Evolutionary conservation across 768 basidiomycete genomes (phyloP), one percentile per base, ranked within the genome.

Genomic region (Mrakia gelida): DNA sequence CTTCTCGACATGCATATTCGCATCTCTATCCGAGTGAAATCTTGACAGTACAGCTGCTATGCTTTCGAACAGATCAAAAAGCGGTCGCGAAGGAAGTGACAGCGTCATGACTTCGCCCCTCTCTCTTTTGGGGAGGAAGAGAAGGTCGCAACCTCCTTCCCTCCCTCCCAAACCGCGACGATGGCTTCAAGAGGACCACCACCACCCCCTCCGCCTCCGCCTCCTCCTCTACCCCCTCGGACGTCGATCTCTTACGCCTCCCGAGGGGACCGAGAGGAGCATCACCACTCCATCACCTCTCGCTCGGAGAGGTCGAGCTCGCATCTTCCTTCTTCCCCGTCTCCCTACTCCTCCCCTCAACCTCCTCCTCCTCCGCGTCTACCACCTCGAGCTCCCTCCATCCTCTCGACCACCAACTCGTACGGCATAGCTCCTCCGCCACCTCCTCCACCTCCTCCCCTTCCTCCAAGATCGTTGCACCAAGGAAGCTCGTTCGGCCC

Each of bases 311-410:
- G 41, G 70, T 71, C 70, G 26, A 15, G 41, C 10, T n/a, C 41
- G 13, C 70, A 71, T 71, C 38, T 41, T 9, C 70, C 30, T 45
- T 52, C 32, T 30, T 52, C 38, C 30, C 70, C 18, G 49, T 52
- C 70, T 71, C 59, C 26, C 15, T 15, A 45, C 45, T 45, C 45
- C 45, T 45, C 45, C 59, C 26, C 59, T 7, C 26, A 26, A 3
- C 9, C 10, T 11, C 26, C 26, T 30, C 34, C 34, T 21, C 73
- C 73, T 11, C 73, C 73, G 38, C 45, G 52, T 26, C 73, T 73
- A n/a, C 73, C 73, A 2, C 73, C 73, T 26, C 73, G 73, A 59
- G 61, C 49, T 59, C 26, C 52, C 6, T 73, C 73, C 6, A 61
- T 30, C 16, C 34, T 49, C 54, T 16, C 38, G 0, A 32, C 73